Base-by-base conservation (phyloP, 768 basidiomycete genomes). In the Galerina sulciceps region DNA sequence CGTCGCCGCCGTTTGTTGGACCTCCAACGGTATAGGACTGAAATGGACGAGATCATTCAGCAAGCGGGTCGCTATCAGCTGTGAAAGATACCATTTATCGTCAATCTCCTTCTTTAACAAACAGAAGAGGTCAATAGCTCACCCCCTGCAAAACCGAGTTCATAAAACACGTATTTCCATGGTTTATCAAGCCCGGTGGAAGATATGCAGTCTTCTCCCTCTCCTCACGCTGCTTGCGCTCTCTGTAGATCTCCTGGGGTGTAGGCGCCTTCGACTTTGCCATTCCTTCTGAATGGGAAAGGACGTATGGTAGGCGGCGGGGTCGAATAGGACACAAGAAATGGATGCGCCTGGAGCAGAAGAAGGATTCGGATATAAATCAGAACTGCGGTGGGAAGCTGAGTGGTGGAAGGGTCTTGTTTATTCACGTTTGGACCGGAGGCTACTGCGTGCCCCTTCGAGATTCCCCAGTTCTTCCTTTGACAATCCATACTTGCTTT, bases 151-250 rank as follows among this genome's bases (percentile, higher is more conserved):
- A 77, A 31, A 94, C 93, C 34, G 93, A 94, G 74, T 96, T 98
- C 89, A 96, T 93, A 75, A 95, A 98, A 74, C 95, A 98, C 0
- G 94, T 96, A 71, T 93, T 93, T 42, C 90, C 89, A 75, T 92
- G 89, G 69, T 93, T 93, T 44, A 85, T 67, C 20, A 93, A 78
- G 6, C 91, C 91, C 3, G 91, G 89, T 0, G 91, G 91, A 10
- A 91, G 76, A 41, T 81, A 76, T 0, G 87, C 86, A 6, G 74
- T 71, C 67, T 72, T 77, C 68, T 89, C 89, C 49, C 77, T 75
- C 64, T 90, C 89, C 69, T 91, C 88, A 65, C 81, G 78, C 52
- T 79, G 78, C 64, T 79, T 85, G 52, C 83, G 75, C 20, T 82
- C 84, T 61, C 74, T 75, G 74, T 87, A 85, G 42, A 85, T 59